Evolutionary conservation across 2,329 filamentous ascomycete species (phyloP), one percentile per base, ranked within the genome.

Genomic region (Epichloe bromicola): DNA sequence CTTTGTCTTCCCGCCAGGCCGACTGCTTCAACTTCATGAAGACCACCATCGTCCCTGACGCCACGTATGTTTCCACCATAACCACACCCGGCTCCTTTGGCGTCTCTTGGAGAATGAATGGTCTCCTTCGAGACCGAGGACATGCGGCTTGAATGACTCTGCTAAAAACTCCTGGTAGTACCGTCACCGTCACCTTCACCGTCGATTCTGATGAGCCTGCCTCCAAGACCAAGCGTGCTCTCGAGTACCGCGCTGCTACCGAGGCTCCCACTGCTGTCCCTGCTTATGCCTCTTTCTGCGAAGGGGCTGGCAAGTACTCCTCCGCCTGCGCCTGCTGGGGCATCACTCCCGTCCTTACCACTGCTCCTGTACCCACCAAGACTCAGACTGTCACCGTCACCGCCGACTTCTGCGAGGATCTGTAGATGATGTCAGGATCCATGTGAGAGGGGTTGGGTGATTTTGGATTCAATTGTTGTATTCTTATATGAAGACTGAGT

Each of bases 271-370:
- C 57, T 44, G 57, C 52, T 46, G 58, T 70, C 50, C 71, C 70
- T 46, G 59, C 64, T 51, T 74, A 72, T 60, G 70, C 70, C 50
- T 65, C 65, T 19, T 59, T 60, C 43, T 72, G 69, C 61, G 58
- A 60, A 50, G 54, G 60, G 41, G 57, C 56, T 15, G 58, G 55
- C 34, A 59, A 61, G 45, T 73, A 71, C 62, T 61, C 67, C 34
- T 68, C 69, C 38, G 70, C 67, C 49, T 74, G 70, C 66, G 63
- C 61, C 49, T 73, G 71, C 67, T 74, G 65, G 62, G 70, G 70
- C 46, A 64, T 73, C 61, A 71, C 69, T 39, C 63, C 62, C 38
- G 54, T 59, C 26, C 62, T 66, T 44, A 65, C 61, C 52, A 72
- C 70, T 11, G 69, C 65, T 49, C 57, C 67, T 30, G 58, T 56